Percentiles rank a stretch among this genome's conserved stretches.
phyloP scores from a whole-genome alignment of 2,329 filamentous ascomycete species.

The Colletotrichum kahawae region DNA sequence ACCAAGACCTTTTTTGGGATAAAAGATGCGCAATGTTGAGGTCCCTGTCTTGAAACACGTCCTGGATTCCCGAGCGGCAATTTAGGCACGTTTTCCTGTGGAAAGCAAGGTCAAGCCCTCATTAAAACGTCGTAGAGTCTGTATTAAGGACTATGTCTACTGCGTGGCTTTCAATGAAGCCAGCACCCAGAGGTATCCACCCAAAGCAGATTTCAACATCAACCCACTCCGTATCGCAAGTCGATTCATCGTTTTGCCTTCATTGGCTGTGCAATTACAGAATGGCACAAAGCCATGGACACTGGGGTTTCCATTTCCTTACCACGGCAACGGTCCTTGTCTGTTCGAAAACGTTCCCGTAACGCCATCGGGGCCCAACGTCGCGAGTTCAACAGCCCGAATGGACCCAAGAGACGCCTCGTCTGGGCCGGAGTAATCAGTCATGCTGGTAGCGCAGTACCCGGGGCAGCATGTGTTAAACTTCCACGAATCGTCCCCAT shows the following conservation, averaged over 20 bases:
- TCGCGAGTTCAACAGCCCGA: conserved; percentile 4
- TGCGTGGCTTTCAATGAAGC: background rate
- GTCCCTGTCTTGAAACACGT: background rate
- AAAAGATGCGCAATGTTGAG: background rate
- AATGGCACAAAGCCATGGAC: no score
- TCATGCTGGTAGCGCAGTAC: conserved; percentile 14
- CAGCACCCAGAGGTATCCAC: background rate
- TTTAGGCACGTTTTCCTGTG: background rate
- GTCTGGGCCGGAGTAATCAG: background rate
- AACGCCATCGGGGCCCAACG: background rate
- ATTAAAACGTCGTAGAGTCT: background rate
- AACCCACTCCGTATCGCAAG: background rate
- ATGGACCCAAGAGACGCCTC: conserved; percentile 12
- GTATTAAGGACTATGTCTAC: background rate
- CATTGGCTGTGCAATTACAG: no score
- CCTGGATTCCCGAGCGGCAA: background rate
- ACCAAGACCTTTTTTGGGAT: background rate
- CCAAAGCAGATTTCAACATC: background rate
- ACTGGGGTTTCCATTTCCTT: background rate
- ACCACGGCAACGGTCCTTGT: background rate
- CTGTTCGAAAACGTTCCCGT: conserved; percentile 4
- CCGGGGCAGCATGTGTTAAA: conserved; percentile 16
- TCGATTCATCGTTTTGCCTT: background rate
- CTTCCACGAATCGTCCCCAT: conserved; percentile 2
- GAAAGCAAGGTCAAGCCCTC: background rate